Base-by-base conservation (phyloP, 1,139 yeast genomes). In the Candida sp. region DNA sequence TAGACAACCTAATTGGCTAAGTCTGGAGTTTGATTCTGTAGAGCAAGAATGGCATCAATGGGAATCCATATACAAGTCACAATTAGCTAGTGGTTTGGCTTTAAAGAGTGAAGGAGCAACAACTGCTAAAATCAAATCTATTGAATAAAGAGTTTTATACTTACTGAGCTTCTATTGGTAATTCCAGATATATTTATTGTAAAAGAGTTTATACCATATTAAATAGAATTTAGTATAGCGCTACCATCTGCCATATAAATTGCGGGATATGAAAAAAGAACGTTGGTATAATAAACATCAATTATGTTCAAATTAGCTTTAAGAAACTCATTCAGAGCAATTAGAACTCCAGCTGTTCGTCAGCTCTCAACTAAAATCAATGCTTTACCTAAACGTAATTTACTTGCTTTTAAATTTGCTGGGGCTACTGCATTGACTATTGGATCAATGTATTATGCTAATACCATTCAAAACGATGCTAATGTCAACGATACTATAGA, bases 61-160 rank as follows among this genome's bases (percentile, higher is more conserved):
- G 69, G 66, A 60, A 37, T 40, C 66, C 8, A 54, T 82, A 4
- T 56, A 70, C 47, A 64, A 67, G 38, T 79, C 84, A 2, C 87
- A 82, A 56, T 48, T 65, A 12, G 82, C 84, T 2, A 81, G 86
- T 30, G 81, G 81, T 1, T 54, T 72, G 42, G 65, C 82, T 2
- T 58, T 81, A 33, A 66, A 64, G 47, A 51, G 58, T 38, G 50
- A 53, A 3, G 53, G 50, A 9, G 62, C 77, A 19, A 58, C 69
- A 15, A 29, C 39, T 5, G 6, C 39, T 8, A 29, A 19, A 19
- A 37, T 37, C 11, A 19, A 7, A 6, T 22, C 30, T 19, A 22
- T 37, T 5, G 33, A 36, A 25, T 36, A 25, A 15, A 15, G 19
- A 15, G 19, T 15, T 15, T 15, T 15, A 15, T 15, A 15, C 19